Percentiles rank a stretch among this genome's conserved stretches.
Conservation (phyloP, 345 rosid genomes). For the Rhizophora mangle region DNA sequence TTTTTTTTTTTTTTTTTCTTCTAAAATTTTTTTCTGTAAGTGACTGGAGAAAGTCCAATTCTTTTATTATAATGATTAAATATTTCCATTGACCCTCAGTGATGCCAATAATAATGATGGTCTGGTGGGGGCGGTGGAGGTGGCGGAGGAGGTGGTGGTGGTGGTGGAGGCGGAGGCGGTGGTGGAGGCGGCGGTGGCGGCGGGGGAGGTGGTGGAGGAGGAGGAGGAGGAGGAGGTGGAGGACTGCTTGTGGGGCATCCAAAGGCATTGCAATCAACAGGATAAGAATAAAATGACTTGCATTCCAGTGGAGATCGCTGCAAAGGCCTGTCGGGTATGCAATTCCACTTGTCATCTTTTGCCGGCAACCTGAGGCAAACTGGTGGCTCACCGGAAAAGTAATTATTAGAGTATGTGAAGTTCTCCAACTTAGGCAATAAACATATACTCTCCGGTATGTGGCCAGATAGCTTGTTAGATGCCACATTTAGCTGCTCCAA, state of each 20-base stretch:
- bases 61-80: no score
- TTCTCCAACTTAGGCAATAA: constrained; percentile 60
- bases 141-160: background rate
- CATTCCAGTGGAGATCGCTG: constrained; percentile 66
- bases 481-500: constrained; percentile 82
- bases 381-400: constrained; percentile 55
- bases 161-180: background rate
- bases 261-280: constrained; percentile 47
- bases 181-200: background rate
- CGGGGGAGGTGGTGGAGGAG: background rate
- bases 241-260: constrained; percentile 42
- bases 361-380: constrained; percentile 48
- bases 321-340: constrained; percentile 54
- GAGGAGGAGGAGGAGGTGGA: background rate
- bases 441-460: constrained; percentile 63
- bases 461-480: constrained; percentile 55
- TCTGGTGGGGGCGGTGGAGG: background rate
- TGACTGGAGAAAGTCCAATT: no score
- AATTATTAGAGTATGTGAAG: constrained; percentile 69
- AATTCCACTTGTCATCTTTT: constrained; percentile 58
- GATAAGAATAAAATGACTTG: constrained; percentile 47
- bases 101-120: no score
- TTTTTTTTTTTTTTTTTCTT: no score
- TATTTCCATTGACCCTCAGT: no score
- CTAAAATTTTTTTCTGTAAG: no score